Conservation (phyloP, 2,329 filamentous ascomycete species). For the Exophiala xenobiotica region DNA sequence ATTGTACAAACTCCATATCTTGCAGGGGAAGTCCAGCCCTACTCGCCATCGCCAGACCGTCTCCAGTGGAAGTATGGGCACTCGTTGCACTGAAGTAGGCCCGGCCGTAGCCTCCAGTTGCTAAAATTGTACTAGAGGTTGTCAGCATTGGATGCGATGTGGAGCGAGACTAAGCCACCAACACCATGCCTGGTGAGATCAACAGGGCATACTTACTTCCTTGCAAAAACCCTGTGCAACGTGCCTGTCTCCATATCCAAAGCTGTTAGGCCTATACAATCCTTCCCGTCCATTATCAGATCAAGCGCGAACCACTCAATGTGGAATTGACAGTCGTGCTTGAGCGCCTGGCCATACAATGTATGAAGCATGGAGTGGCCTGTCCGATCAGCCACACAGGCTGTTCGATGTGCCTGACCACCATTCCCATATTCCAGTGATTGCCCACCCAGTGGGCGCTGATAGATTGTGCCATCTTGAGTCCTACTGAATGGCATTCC, state of each 20-base stretch:
- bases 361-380: conserved; percentile 98
- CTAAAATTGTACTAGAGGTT: conserved; percentile 72
- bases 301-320: conserved; percentile 99
- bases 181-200: no score
- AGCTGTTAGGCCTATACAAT: conserved; percentile 93
- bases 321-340: conserved; percentile 99
- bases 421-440: conserved; percentile 94
- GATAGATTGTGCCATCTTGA: conserved; percentile 95
- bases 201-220: conserved; percentile 63
- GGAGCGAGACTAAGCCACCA: no score
- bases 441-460: conserved; percentile 97
- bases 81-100: conserved; percentile 98
- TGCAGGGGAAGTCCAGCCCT: conserved; percentile 97
- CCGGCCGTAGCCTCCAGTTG: conserved; percentile 95
- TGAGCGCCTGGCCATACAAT: conserved; percentile 92
- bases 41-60: conserved; percentile 99
- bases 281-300: conserved; percentile 94
- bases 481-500: conserved; percentile 91
- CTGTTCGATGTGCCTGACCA: conserved; percentile 96
- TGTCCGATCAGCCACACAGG: conserved; percentile 92
- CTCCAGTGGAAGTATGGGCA: conserved; percentile 96
- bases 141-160: no score
- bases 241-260: conserved; percentile 99
- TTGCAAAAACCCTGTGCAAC: conserved; percentile 91
- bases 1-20: conserved; percentile 99